phyloP scores from a whole-genome alignment of 1,284 basidiomycete genomes.

The Cutaneotrichosporon mucoides region DNA sequence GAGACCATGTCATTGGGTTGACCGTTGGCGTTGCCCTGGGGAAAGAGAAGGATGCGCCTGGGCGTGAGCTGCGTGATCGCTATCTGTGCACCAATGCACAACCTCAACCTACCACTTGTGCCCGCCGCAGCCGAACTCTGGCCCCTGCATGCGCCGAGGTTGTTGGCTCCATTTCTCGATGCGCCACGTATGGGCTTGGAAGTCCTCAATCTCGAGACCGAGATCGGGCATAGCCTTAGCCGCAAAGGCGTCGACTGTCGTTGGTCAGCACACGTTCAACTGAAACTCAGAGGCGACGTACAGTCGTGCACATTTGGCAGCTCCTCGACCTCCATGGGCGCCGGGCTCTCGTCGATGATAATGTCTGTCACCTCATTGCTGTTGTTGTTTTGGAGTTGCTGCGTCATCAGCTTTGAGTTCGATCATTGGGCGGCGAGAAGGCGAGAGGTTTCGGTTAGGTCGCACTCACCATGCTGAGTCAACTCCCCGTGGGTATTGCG shows the following conservation, averaged over 20 bases:
- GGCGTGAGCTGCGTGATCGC: background rate
- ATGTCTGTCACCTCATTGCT: conserved; percentile 42
- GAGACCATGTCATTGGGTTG: conserved; percentile 99
- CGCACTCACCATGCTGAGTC: conserved; percentile 26
- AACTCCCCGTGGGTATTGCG: conserved; percentile 10
- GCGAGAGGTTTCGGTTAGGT: too few species aligned
- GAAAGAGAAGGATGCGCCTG: conserved; percentile 97
- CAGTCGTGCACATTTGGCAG: conserved; percentile 44
- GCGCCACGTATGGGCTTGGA: conserved; percentile 81
- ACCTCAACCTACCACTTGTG: conserved; percentile 79
- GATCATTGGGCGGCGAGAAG: too few species aligned
- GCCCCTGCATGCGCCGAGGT: conserved; percentile 90
- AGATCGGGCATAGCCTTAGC: conserved; percentile 93
- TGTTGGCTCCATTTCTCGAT: conserved; percentile 83
- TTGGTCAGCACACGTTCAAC: background rate
- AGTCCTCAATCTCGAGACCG: conserved; percentile 91
- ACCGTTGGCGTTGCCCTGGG: conserved; percentile 98
- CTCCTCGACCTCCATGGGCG: conserved; percentile 47
- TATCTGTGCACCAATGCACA: background rate
- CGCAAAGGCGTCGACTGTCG: conserved; percentile 80
- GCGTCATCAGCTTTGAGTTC: background rate
- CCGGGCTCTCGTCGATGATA: conserved; percentile 43
- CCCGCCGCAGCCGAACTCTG: conserved; percentile 95
- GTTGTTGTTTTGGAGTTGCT: conserved; percentile 16
- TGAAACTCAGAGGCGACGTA: conserved; percentile 22